phyloP scores from a whole-genome alignment of 208 protist species.

The Leishmania gerbilli region DNA sequence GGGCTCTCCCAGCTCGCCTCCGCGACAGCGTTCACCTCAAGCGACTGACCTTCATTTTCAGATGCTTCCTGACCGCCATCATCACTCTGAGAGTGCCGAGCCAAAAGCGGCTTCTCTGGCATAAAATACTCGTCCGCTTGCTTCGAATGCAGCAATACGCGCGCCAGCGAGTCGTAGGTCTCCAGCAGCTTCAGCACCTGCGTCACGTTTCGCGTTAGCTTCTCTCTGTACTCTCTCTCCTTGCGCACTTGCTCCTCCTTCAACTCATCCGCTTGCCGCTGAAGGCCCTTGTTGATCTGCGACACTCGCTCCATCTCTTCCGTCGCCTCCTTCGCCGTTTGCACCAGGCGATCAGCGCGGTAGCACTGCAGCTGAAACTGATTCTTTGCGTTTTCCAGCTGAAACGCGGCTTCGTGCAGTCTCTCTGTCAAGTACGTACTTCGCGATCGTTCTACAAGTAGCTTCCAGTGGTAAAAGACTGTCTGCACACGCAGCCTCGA shows the following conservation, averaged over 20 bases:
- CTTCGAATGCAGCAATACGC: conserved; percentile 22
- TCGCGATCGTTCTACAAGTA: conserved; percentile 64
- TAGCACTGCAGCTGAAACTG: conserved; percentile 92
- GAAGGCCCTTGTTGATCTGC: conserved; percentile 42
- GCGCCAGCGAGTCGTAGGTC: conserved; percentile 33
- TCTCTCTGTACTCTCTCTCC: conserved; percentile 57
- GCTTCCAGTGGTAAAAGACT: conserved; percentile 76
- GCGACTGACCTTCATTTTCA: neutral
- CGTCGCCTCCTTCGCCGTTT: conserved; percentile 52
- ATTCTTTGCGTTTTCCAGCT: conserved; percentile 88
- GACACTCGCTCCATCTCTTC: conserved; percentile 40
- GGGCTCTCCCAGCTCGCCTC: conserved; percentile 1
- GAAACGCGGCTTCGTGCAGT: conserved; percentile 79
- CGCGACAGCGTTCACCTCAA: neutral
- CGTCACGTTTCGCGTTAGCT: conserved; percentile 38
- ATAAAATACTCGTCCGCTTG: conserved; percentile 13
- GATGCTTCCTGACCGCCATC: neutral
- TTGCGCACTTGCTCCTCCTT: conserved; percentile 41
- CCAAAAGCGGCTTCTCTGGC: neutral
- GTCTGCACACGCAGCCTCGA: conserved; percentile 33
- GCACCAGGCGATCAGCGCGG: conserved; percentile 70
- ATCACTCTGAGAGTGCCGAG: neutral
- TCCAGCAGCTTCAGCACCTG: conserved; percentile 35
- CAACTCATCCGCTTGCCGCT: conserved; percentile 38
- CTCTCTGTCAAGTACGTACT: conserved; percentile 79